Percentiles rank a stretch among this genome's conserved stretches.
Conservation (phyloP, 73 alveolate genomes). For the Diophrys appendiculata region DNA sequence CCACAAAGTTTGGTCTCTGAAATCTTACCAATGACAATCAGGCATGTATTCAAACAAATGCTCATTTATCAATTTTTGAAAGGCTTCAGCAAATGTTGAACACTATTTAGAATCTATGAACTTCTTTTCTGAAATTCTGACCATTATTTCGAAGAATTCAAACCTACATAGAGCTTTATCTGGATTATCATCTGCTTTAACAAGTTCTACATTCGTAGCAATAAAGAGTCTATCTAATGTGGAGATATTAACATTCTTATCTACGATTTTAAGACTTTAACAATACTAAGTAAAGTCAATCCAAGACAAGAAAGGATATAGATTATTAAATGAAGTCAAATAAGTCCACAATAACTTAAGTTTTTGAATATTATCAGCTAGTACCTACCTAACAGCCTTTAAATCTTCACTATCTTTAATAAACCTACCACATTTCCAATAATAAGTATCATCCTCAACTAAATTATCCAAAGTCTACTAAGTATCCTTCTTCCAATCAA, state of each 20-base stretch:
- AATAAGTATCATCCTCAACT: conserved; percentile 1
- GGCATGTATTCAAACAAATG: conserved; percentile 14
- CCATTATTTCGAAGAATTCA: conserved; percentile 50
- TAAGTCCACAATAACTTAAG: no score
- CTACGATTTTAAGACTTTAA: no score
- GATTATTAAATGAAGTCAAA: no score
- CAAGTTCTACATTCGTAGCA: conserved; percentile 46
- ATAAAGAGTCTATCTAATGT: conserved; percentile 57
- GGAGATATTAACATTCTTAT: conserved; percentile 14
- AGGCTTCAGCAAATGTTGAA: conserved; percentile 3
- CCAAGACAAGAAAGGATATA: no score
- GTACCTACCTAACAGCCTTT: no score
- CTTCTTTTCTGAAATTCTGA: conserved; percentile 14
- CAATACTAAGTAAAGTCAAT: background rate
- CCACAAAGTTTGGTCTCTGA: conserved; percentile 59
- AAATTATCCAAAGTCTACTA: conserved; percentile 14
- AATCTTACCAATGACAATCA: conserved; percentile 47
- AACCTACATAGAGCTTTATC: conserved; percentile 57
- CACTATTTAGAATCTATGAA: background rate
- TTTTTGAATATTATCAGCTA: no score
- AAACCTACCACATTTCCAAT: no score
- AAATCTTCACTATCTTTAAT: no score
- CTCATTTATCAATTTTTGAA: background rate
- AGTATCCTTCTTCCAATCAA: conserved; percentile 59
- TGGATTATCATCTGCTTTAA: conserved; percentile 43